phyloP scores from a whole-genome alignment of 805 yeast genomes.

The Millerozyma miso region DNA sequence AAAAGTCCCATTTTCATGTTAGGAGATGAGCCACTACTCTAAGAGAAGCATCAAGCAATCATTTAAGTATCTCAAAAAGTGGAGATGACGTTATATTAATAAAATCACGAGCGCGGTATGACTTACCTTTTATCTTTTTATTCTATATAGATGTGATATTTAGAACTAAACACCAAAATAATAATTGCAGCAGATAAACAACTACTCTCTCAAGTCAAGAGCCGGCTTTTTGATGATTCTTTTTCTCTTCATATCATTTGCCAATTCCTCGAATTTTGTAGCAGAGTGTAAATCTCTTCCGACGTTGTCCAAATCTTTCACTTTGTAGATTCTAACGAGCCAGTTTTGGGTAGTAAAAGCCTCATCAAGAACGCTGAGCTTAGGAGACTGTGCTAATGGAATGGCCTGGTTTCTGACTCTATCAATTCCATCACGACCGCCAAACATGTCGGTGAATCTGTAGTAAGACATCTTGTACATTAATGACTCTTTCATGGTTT shows the following conservation, averaged over 20 bases:
- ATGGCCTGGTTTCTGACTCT: slow-evolving; percentile 85
- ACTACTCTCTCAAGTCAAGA: slow-evolving; percentile 43
- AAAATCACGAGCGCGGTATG: background rate
- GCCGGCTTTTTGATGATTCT: slow-evolving; percentile 48
- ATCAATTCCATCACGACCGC: slow-evolving; percentile 63
- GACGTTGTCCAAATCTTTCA: slow-evolving; percentile 79
- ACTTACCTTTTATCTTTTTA: background rate
- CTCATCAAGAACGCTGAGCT: slow-evolving; percentile 80
- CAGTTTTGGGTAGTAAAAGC: slow-evolving; percentile 94
- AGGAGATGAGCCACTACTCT: no score
- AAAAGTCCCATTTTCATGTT: slow-evolving; percentile 34
- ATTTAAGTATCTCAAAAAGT: no score
- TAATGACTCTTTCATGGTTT: slow-evolving; percentile 82
- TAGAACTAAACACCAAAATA: background rate
- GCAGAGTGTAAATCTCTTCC: slow-evolving; percentile 75
- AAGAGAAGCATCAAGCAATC: no score
- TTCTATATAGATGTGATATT: background rate
- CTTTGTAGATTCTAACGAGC: slow-evolving; percentile 91
- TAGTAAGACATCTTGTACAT: slow-evolving; percentile 95
- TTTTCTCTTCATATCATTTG: slow-evolving; percentile 33
- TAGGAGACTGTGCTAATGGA: slow-evolving; percentile 42
- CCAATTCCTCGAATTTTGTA: slow-evolving; percentile 45
- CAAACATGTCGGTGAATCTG: slow-evolving; percentile 70
- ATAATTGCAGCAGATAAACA: background rate
- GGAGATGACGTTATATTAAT: no score